Percentiles rank a stretch among this genome's conserved stretches.
Evolutionary conservation across 306 rosid genomes (phyloP).

Genomic region (Gleditsia sinensis): DNA sequence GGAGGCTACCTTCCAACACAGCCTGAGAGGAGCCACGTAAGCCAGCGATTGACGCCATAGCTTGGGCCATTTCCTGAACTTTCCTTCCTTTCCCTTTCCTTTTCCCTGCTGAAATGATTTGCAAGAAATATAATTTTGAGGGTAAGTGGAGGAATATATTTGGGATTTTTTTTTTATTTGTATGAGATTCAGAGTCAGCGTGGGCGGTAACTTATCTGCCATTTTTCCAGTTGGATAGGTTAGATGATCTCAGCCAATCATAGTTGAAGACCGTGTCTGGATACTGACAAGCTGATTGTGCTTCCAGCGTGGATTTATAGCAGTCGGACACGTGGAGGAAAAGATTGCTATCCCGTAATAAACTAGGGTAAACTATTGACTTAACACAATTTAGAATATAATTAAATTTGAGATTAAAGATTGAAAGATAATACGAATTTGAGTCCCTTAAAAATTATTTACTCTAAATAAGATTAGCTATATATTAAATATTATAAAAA

Average conservation of each 20-base stretch:
- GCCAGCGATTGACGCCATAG: slow-evolving; percentile 89
- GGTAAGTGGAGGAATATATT: neutral
- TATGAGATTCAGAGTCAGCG: slow-evolving; percentile 50
- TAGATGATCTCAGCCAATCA: slow-evolving; percentile 54
- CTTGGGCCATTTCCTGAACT: slow-evolving; percentile 58
- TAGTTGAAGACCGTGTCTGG: neutral
- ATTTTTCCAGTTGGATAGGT: slow-evolving; percentile 63
- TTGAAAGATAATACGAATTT: no score
- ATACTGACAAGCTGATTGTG: slow-evolving; percentile 54
- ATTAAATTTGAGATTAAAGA: no score
- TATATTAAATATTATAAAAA: no score
- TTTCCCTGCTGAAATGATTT: neutral
- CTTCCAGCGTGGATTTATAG: slow-evolving; percentile 45
- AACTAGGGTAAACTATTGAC: no score
- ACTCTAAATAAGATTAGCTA: no score
- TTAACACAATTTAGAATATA: no score
- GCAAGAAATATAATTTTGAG: slow-evolving; percentile 27
- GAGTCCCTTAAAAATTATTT: no score
- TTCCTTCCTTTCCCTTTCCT: no score
- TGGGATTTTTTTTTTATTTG: slow-evolving; percentile 37
- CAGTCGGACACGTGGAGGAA: slow-evolving; percentile 46
- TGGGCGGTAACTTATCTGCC: slow-evolving; percentile 59
- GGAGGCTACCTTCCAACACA: slow-evolving; percentile 76
- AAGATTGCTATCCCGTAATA: neutral
- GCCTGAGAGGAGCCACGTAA: slow-evolving; percentile 71